Percentiles rank a stretch among this genome's conserved stretches.
phyloP scores from a whole-genome alignment of 768 basidiomycete genomes.

The Russula compacta region DNA sequence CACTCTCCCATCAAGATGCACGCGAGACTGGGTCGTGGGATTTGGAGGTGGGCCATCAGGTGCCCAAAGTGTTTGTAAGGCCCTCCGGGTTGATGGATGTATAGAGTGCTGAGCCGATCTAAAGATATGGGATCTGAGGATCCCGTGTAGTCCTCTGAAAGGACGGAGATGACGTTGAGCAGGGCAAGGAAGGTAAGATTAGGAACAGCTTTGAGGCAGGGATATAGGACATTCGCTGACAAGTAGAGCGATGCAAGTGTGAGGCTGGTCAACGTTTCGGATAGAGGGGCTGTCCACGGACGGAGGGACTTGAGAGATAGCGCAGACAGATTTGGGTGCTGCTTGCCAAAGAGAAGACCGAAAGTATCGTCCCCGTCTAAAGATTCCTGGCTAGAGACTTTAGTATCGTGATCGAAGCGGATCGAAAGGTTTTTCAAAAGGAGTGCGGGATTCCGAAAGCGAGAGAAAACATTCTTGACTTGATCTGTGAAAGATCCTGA shows the following conservation, averaged over 20 bases:
- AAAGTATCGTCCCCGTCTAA: neutral
- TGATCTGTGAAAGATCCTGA: neutral
- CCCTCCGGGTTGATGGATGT: slow-evolving; percentile 6
- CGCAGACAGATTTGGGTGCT: neutral
- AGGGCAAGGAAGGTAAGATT: slow-evolving; percentile 5
- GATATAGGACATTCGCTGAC: slow-evolving; percentile 8
- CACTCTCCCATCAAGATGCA: slow-evolving; percentile 10
- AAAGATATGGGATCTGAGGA: neutral
- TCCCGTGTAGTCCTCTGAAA: slow-evolving; percentile 5
- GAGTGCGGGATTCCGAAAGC: neutral
- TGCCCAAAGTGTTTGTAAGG: slow-evolving; percentile 5
- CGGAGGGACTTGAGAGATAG: slow-evolving; percentile 1
- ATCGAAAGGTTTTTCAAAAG: neutral
- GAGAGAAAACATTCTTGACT: neutral
- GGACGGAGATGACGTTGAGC: neutral
- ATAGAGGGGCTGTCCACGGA: neutral
- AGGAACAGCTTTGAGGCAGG: slow-evolving; percentile 2
- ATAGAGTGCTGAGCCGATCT: neutral
- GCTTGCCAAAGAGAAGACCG: neutral
- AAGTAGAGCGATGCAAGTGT: neutral
- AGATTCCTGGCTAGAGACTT: neutral
- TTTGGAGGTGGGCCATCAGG: slow-evolving; percentile 4
- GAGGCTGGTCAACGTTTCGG: slow-evolving; percentile 2
- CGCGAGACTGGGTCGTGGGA: neutral
- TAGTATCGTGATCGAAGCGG: neutral